Evolutionary conservation across 2,329 filamentous ascomycete genomes (phyloP).

Genomic region (Fusarium multiceps): DNA sequence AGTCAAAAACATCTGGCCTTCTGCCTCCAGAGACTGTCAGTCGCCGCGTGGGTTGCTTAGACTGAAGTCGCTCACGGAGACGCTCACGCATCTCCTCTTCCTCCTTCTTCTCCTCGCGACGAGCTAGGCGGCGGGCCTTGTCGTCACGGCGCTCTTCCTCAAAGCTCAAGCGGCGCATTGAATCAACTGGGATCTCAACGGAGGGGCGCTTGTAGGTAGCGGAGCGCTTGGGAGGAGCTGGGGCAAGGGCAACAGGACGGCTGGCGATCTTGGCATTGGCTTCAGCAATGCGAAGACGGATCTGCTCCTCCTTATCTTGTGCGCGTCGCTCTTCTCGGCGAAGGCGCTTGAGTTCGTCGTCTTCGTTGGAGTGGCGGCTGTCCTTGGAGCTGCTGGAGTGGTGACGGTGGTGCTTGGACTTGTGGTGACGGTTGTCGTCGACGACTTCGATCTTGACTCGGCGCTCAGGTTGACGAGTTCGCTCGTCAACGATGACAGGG

Average conservation of each 20-base stretch:
- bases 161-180: conserved; percentile 50
- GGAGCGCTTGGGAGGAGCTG: conserved; percentile 39
- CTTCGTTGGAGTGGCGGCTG: conserved; percentile 49
- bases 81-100: conserved; percentile 55
- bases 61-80: conserved; percentile 51
- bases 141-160: conserved; percentile 49
- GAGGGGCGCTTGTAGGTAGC: conserved; percentile 41
- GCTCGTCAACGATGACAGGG: conserved; percentile 55
- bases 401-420: conserved; percentile 51
- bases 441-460: conserved; percentile 54
- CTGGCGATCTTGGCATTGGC: conserved; percentile 57
- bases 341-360: conserved; percentile 41
- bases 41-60: conserved; percentile 53
- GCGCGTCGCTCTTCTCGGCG: conserved; percentile 45
- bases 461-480: conserved; percentile 41
- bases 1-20: conserved; percentile 53
- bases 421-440: conserved; percentile 44
- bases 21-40: conserved; percentile 53
- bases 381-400: conserved; percentile 52
- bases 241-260: conserved; percentile 50
- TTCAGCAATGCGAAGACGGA: conserved; percentile 52
- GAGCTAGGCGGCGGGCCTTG: conserved; percentile 44
- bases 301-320: conserved; percentile 46
- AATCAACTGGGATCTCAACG: conserved; percentile 48
- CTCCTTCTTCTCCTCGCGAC: conserved; percentile 48